phyloP scores from a whole-genome alignment of 441 rosid species.

The Populus tomentosa region DNA sequence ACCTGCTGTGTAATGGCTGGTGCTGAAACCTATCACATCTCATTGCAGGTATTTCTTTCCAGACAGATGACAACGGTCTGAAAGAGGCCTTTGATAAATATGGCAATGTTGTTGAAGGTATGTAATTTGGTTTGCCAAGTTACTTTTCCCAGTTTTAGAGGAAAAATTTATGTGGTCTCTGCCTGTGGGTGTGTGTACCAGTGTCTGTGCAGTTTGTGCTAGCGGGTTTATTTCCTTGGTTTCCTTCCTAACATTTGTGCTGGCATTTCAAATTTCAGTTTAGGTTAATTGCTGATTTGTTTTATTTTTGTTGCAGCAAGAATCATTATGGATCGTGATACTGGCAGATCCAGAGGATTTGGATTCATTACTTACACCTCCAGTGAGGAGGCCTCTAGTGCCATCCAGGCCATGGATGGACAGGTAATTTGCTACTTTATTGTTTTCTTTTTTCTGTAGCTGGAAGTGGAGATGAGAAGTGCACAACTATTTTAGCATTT shows the following conservation, averaged over 20 bases:
- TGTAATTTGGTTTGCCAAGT: neutral
- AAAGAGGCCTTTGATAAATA: conserved; percentile 69
- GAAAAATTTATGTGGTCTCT: neutral
- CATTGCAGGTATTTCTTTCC: conserved; percentile 62
- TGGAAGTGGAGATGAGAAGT: neutral
- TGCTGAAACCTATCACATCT: conserved; percentile 9
- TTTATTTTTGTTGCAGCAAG: conserved; percentile 43
- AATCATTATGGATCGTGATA: conserved; percentile 83
- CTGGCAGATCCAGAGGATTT: conserved; percentile 93
- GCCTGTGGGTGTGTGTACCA: neutral
- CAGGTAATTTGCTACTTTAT: conserved; percentile 42
- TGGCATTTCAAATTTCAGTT: neutral
- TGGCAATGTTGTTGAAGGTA: conserved; percentile 84
- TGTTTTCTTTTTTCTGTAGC: neutral
- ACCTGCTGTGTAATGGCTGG: neutral
- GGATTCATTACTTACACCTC: conserved; percentile 73
- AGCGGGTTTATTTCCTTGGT: neutral
- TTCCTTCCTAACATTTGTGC: neutral
- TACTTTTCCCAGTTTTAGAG: neutral
- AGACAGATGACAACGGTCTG: conserved; percentile 62
- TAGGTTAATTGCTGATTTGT: neutral
- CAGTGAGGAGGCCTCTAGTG: conserved; percentile 72
- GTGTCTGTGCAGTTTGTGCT: neutral
- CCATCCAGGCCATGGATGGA: conserved; percentile 94
- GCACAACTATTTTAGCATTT: neutral